Percentiles rank a stretch among this genome's conserved stretches.
Evolutionary conservation across 345 rosid genomes (phyloP).

Genomic region (Mallotus nudiflorus): DNA sequence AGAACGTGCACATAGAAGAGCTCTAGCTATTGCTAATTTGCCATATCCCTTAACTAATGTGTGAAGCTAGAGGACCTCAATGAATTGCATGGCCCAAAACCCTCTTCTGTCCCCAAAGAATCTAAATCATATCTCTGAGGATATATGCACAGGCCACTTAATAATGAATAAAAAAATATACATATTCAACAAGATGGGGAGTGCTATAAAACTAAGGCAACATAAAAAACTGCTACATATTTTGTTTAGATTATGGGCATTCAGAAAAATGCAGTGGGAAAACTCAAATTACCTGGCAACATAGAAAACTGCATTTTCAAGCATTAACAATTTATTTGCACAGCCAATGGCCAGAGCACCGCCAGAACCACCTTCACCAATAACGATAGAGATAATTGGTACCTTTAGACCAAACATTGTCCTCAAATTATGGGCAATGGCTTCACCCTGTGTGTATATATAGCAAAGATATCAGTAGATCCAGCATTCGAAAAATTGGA

Average conservation of each 20-base stretch:
- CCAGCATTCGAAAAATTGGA: conserved; percentile 10
- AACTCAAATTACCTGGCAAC: conserved; percentile 76
- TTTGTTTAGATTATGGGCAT: neutral
- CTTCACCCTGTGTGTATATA: conserved; percentile 73
- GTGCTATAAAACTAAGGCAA: neutral
- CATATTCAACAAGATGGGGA: neutral
- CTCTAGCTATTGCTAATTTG: neutral
- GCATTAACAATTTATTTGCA: conserved; percentile 90
- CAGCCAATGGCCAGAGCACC: conserved; percentile 98
- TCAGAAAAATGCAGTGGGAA: neutral
- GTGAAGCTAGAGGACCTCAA: neutral
- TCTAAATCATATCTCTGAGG: neutral
- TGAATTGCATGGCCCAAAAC: neutral
- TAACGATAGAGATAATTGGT: conserved; percentile 87
- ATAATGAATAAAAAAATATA: neutral
- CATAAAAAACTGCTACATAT: too few relatives aligned
- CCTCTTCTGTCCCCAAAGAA: conserved; percentile 1
- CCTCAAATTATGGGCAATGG: conserved; percentile 92
- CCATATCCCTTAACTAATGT: neutral
- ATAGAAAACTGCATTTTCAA: conserved; percentile 93
- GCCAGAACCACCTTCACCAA: conserved; percentile 99
- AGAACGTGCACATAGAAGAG: neutral
- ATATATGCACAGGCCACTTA: neutral
- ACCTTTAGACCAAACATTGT: conserved; percentile 96
- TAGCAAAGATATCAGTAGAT: conserved; percentile 23